A percentile compares a stretch with the other conserved stretches of the same genome.
phyloP scores from a whole-genome alignment of 2,329 filamentous ascomycete species.

The Colletotrichum godetiae region DNA sequence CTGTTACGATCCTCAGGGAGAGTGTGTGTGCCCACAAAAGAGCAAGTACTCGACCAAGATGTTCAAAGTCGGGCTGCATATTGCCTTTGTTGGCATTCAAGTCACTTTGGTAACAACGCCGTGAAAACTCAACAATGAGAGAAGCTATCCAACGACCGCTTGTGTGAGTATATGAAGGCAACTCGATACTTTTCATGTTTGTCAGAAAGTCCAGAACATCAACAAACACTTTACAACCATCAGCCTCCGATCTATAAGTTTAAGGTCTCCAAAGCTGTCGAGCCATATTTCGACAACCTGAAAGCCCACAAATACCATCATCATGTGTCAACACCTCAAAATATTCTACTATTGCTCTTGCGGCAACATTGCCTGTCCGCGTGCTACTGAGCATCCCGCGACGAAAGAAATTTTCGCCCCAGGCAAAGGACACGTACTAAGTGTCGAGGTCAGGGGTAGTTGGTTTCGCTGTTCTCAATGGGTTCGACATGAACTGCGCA shows the following conservation, averaged over 20 bases:
- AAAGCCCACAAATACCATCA: neutral
- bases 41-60: neutral
- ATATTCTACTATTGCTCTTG: neutral
- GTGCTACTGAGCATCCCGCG: neutral
- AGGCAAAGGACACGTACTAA: neutral
- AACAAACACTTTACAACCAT: neutral
- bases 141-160: too few relatives aligned
- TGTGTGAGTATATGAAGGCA: neutral
- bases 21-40: neutral
- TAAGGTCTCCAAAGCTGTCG: neutral
- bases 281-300: neutral
- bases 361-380: neutral
- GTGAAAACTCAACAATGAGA: neutral
- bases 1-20: neutral
- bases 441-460: neutral
- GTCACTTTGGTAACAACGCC: neutral
- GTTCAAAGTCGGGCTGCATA: neutral
- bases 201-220: neutral
- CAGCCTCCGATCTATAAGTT: neutral
- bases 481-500: neutral
- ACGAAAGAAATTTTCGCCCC: neutral
- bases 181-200: neutral
- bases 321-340: neutral
- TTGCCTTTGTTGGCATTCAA: neutral
- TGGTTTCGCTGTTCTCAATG: neutral